Percentiles rank a stretch among this genome's conserved stretches.
Evolutionary conservation across 2,329 filamentous ascomycete genomes (phyloP).

Genomic region (Periconia macrospinosa): DNA sequence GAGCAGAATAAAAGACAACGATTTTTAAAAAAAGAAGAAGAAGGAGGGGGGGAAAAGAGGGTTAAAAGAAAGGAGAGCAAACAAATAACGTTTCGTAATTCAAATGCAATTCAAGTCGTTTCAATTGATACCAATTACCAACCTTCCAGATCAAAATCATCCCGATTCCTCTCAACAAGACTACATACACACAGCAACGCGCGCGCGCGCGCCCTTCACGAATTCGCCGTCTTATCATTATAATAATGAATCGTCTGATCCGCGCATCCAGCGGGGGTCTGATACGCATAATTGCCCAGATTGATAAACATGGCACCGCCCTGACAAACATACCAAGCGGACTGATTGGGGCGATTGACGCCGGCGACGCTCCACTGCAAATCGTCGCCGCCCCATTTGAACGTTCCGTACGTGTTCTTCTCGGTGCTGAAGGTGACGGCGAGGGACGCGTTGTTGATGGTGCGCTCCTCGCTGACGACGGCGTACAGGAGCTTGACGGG

Average conservation of each 20-base stretch:
- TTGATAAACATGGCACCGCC: slow-evolving; percentile 59
- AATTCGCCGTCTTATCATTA: slow-evolving; percentile 39
- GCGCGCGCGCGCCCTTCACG: too few species aligned
- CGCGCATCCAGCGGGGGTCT: slow-evolving; percentile 60
- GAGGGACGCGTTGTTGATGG: slow-evolving; percentile 45
- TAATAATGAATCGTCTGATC: slow-evolving; percentile 58
- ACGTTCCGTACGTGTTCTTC: slow-evolving; percentile 59
- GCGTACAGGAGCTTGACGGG: slow-evolving; percentile 46
- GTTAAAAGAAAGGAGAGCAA: too few species aligned
- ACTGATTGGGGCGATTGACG: slow-evolving; percentile 57
- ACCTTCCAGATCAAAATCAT: too few species aligned
- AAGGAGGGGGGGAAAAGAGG: too few species aligned
- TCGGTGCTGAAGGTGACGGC: slow-evolving; percentile 55
- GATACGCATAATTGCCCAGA: slow-evolving; percentile 60
- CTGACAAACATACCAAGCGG: slow-evolving; percentile 62
- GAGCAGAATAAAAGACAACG: too few species aligned
- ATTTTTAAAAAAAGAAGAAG: too few species aligned
- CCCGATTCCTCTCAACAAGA: too few species aligned
- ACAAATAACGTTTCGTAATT: too few species aligned
- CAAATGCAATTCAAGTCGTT: too few species aligned
- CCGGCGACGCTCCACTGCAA: slow-evolving; percentile 56
- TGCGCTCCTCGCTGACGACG: slow-evolving; percentile 26
- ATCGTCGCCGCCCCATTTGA: slow-evolving; percentile 61
- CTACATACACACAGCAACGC: too few species aligned
- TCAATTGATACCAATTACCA: too few species aligned